Evolutionary conservation across 768 basidiomycete species (phyloP), one percentile per base, ranked within the genome.

Genomic region (Hysterangium stoloniferum): DNA sequence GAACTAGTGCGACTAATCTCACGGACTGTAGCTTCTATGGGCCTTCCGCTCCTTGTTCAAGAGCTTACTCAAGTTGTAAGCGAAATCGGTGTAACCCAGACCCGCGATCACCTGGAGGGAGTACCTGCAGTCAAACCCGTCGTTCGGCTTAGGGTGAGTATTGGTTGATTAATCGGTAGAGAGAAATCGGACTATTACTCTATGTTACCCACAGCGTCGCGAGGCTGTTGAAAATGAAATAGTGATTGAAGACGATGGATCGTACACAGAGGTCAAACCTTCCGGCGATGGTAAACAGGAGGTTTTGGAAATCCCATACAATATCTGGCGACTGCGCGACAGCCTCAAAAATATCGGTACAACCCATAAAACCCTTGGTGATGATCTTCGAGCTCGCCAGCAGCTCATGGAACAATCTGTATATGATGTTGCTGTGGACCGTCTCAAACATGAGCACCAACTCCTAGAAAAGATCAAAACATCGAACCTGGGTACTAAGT

Each of bases 371-470:
- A 70, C 85, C 5, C 71, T 86, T 37, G 71, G 79, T 0, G 77
- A 81, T 50, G 85, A 91, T 56, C 63, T 81, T n/a, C 67, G 76
- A 13, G 71, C 79, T 1, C 85, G 91, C 1, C 91, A 95, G 63
- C 81, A 81, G 55, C 71, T 89, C 6, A 76, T 94, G 4, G 92
- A 95, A 64, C 78, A 84, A 37, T 87, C 88, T 2, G 88, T 86
- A 4, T 90, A 89, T 63, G 87, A 91, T 22, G 81, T 88, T 31
- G 90, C 91, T 0, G 72, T 79, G 2, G 77, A 81, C 57, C 79
- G 86, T 8, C 70, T 87, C 53, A 72, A 76, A 61, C 77, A 81
- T 49, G 78, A 89, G 58, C 67, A 74, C 7, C 73, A 82, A 51
- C 44, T 73, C 1, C 74, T 90, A 45, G 71, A 76, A 4, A 68